Conservation (phyloP, 148 eudicot genomes). For the Polygonum maritimum region DNA sequence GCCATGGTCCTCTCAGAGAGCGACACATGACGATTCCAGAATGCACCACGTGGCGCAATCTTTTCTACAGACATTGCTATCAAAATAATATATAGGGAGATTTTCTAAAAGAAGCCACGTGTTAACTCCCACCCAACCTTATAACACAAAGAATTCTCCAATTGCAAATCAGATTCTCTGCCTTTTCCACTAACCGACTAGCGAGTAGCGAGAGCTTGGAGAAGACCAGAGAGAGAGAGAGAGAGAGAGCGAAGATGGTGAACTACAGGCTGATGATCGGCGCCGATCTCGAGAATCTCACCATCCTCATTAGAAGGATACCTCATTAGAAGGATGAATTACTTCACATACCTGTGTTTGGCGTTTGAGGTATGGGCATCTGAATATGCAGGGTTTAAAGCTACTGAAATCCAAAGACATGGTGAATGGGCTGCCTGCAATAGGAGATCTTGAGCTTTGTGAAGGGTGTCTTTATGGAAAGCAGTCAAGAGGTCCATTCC, state of each 20-base stretch:
- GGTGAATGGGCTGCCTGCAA: not conserved
- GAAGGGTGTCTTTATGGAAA: not conserved
- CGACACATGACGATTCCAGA: no score
- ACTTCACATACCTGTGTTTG: not conserved
- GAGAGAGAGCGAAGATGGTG: slow-evolving; percentile 37
- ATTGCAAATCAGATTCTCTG: not conserved
- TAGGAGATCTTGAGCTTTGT: not conserved
- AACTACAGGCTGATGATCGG: slow-evolving; percentile 48
- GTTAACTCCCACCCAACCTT: no score
- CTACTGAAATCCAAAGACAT: slow-evolving; percentile 8
- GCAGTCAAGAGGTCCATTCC: not conserved
- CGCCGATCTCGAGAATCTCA: slow-evolving; percentile 76
- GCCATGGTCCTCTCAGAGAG: no score
- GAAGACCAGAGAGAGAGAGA: not conserved
- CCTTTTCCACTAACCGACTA: not conserved
- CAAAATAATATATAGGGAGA: no score
- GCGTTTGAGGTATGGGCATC: slow-evolving; percentile 2
- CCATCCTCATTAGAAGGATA: slow-evolving; percentile 18
- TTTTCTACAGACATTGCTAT: no score
- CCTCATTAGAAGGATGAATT: no score
- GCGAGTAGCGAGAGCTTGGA: not conserved
- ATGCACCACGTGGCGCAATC: no score
- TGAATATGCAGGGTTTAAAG: slow-evolving; percentile 8
- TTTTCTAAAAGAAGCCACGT: no score
- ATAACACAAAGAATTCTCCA: no score